A percentile compares a stretch with the other conserved stretches of the same genome.
Conservation (phyloP, 768 basidiomycete genomes). For the Imleria badia region DNA sequence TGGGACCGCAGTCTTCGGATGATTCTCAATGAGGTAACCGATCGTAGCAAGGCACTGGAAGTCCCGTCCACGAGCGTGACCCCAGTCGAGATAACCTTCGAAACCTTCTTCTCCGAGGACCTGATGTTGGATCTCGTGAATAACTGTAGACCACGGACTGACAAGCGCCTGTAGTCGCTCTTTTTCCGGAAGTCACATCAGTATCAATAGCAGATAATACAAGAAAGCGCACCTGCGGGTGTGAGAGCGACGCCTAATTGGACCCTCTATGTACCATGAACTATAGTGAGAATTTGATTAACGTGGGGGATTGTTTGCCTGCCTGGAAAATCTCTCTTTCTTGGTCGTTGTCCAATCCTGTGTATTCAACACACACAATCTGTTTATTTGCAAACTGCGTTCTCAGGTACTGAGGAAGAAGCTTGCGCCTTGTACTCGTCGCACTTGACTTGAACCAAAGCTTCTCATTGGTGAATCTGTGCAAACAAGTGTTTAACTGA, state of each 20-base stretch:
- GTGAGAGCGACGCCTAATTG: constrained; percentile 51
- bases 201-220: not conserved
- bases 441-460: constrained; percentile 36
- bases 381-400: constrained; percentile 44
- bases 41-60: constrained; percentile 46
- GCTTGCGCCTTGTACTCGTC: constrained; percentile 22
- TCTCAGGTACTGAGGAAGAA: constrained; percentile 35
- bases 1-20: constrained; percentile 28
- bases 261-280: constrained; percentile 39
- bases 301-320: constrained; percentile 7
- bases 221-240: constrained; percentile 41
- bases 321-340: constrained; percentile 71
- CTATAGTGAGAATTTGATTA: not conserved
- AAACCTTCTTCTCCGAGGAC: constrained; percentile 38
- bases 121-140: constrained; percentile 40
- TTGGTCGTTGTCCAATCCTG: constrained; percentile 44
- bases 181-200: constrained; percentile 16
- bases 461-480: constrained; percentile 35
- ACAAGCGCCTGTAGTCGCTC: constrained; percentile 53
- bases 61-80: constrained; percentile 43
- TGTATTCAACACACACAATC: constrained; percentile 55
- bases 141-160: constrained; percentile 43
- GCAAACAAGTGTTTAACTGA: not conserved
- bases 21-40: constrained; percentile 32
- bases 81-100: constrained; percentile 42